These are phyloP conservation scores for Nicotiana undulata DNA, from an alignment of 257 asterid genomes.

Conservation along the genomic window DNA sequence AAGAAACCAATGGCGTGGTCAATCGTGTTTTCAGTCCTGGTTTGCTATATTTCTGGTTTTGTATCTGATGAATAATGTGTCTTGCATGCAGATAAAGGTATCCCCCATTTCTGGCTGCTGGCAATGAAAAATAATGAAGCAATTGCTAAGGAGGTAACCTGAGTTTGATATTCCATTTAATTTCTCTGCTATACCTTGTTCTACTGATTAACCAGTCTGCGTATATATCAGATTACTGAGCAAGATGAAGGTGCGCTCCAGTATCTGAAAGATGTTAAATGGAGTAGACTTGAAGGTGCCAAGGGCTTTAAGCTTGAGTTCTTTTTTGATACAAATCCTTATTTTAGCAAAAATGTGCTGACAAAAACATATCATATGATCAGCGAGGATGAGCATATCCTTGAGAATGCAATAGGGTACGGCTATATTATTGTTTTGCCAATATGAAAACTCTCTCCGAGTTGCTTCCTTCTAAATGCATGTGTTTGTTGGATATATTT, in stretches of 20 bases:
- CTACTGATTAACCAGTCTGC: neutral
- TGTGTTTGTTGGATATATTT: neutral
- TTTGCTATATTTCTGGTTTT: neutral
- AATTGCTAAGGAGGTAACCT: conserved; percentile 60
- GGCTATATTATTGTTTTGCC: neutral
- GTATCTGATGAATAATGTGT: neutral
- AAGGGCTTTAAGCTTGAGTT: conserved; percentile 80
- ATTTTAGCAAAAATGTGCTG: conserved; percentile 52
- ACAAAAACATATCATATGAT: conserved; percentile 86
- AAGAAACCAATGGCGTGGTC: no score
- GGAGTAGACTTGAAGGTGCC: conserved; percentile 61
- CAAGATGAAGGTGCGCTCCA: conserved; percentile 73
- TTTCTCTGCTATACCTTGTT: neutral
- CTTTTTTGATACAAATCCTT: conserved; percentile 52
- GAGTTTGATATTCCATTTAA: neutral
- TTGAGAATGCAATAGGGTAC: conserved; percentile 93
- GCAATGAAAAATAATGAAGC: conserved; percentile 76
- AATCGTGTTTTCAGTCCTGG: no score
- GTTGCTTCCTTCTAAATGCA: neutral
- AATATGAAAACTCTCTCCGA: neutral
- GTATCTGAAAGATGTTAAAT: conserved; percentile 65
- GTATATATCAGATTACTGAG: conserved; percentile 43
- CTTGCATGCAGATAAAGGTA: conserved; percentile 48
- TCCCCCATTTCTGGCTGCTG: conserved; percentile 75
- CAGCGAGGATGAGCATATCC: conserved; percentile 80